Percentiles rank a stretch among this genome's conserved stretches.
Evolutionary conservation across 2,329 filamentous ascomycete species (phyloP).

Genomic region (Magnaporthales sp.): DNA sequence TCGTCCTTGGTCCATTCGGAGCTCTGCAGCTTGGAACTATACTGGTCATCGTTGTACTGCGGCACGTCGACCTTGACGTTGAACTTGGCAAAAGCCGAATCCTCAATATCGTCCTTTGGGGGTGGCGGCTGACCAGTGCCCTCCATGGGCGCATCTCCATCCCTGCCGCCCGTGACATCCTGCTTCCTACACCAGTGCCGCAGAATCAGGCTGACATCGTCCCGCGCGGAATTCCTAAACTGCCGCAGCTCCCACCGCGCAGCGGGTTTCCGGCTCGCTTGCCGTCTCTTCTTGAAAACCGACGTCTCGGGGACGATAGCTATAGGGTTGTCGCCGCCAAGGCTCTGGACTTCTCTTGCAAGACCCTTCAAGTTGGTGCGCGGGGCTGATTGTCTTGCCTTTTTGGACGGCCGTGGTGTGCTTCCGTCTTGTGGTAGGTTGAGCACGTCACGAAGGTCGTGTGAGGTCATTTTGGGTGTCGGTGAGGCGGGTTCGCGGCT

Average conservation of each 20-base stretch:
- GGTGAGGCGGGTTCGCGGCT: not conserved
- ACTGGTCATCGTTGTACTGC: conserved; percentile 80
- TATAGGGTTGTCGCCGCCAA: conserved; percentile 59
- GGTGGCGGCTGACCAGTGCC: conserved; percentile 16
- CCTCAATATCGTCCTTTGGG: conserved; percentile 29
- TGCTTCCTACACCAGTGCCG: conserved; percentile 70
- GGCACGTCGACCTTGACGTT: conserved; percentile 74
- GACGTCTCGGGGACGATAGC: conserved; percentile 52
- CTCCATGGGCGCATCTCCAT: conserved; percentile 21
- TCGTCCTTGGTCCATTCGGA: conserved; percentile 85
- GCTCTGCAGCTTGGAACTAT: conserved; percentile 63
- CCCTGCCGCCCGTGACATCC: not conserved
- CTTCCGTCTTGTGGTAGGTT: conserved; percentile 60
- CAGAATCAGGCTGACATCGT: conserved; percentile 57
- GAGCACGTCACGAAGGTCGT: conserved; percentile 82
- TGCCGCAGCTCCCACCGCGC: conserved; percentile 57
- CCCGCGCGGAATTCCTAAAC: conserved; percentile 71
- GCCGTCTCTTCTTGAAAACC: conserved; percentile 50
- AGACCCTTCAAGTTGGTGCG: conserved; percentile 48
- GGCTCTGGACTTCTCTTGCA: conserved; percentile 56
- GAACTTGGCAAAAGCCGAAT: conserved; percentile 73
- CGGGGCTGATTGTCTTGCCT: conserved; percentile 59
- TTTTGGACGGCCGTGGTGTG: conserved; percentile 56
- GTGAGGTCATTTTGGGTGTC: conserved; percentile 52
- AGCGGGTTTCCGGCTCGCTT: conserved; percentile 45